Conservation (phyloP, 164 flowering plant genomes). For the Macadamia integrifolia region DNA sequence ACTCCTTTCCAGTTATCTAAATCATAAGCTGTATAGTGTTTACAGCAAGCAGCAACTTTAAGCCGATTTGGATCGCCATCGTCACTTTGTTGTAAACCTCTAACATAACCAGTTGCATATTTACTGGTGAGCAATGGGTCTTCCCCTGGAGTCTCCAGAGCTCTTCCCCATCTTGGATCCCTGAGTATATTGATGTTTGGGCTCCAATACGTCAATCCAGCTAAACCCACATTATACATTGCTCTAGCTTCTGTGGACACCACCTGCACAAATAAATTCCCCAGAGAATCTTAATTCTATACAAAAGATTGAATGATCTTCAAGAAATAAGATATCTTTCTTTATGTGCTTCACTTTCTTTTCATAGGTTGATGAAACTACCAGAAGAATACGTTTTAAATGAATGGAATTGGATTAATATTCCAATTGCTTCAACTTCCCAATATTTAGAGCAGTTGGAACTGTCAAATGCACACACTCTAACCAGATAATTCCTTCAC, state of each 20-base stretch:
- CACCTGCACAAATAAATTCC: conserved; percentile 17
- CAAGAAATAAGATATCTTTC: too few species aligned
- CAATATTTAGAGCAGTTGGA: too few species aligned
- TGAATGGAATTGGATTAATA: too few species aligned
- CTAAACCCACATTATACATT: conserved; percentile 73
- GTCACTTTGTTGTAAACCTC: conserved; percentile 53
- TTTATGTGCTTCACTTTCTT: too few species aligned
- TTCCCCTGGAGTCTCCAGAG: conserved; percentile 81
- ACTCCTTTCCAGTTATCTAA: conserved; percentile 65
- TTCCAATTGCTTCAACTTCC: too few species aligned
- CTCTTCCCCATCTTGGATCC: conserved; percentile 86
- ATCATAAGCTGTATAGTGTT: conserved; percentile 83
- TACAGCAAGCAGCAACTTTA: conserved; percentile 80
- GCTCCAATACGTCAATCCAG: conserved; percentile 80
- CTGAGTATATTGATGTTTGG: conserved; percentile 74
- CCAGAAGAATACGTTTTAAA: too few species aligned
- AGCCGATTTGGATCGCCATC: conserved; percentile 28
- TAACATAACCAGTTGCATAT: conserved; percentile 58
- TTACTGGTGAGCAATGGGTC: conserved; percentile 51
- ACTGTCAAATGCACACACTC: too few species aligned
- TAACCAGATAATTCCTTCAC: too few species aligned
- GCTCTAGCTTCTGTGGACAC: conserved; percentile 87
- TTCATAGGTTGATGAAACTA: too few species aligned
- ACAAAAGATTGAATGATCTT: too few species aligned
- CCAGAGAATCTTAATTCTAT: too few species aligned